phyloP scores from a whole-genome alignment of 1,139 yeast genomes.

The Meyerozyma carpophila region DNA sequence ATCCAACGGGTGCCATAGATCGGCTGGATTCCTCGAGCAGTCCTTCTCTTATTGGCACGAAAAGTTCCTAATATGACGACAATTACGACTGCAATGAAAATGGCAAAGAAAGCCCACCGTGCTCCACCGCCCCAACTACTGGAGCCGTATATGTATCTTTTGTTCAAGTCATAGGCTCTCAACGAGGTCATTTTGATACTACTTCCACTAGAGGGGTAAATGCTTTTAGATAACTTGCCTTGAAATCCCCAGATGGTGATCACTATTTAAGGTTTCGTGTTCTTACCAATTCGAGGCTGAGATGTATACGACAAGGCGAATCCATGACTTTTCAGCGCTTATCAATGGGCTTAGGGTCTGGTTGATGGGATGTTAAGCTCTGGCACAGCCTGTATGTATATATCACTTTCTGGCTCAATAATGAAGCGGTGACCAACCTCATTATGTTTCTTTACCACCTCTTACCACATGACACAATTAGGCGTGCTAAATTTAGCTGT shows the following conservation, averaged over 20 bases:
- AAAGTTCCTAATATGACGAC: conserved; percentile 49
- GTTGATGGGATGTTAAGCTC: too few species aligned
- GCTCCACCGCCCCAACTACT: conserved; percentile 34
- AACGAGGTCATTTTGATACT: neutral
- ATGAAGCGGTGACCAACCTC: too few species aligned
- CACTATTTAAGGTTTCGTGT: neutral
- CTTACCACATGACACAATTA: too few species aligned
- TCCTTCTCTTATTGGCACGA: conserved; percentile 55
- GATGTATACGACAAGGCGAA: too few species aligned
- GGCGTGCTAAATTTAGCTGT: too few species aligned
- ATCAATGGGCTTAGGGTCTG: too few species aligned
- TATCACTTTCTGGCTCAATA: too few species aligned
- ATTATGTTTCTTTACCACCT: too few species aligned
- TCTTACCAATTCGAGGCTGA: too few species aligned
- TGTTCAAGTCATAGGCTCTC: neutral
- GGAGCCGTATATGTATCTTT: conserved; percentile 12
- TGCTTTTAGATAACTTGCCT: neutral
- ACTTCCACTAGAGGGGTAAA: neutral
- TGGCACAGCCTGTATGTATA: too few species aligned
- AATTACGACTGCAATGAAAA: conserved; percentile 43
- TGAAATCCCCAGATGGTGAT: neutral
- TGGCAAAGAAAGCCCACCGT: conserved; percentile 55
- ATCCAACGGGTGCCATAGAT: conserved; percentile 84
- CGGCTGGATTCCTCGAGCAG: conserved; percentile 60
- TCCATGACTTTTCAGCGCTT: too few species aligned